These are phyloP conservation scores for Dentipellis sp. DNA, from an alignment of 768 basidiomycete genomes.

Conservation along the genomic window DNA sequence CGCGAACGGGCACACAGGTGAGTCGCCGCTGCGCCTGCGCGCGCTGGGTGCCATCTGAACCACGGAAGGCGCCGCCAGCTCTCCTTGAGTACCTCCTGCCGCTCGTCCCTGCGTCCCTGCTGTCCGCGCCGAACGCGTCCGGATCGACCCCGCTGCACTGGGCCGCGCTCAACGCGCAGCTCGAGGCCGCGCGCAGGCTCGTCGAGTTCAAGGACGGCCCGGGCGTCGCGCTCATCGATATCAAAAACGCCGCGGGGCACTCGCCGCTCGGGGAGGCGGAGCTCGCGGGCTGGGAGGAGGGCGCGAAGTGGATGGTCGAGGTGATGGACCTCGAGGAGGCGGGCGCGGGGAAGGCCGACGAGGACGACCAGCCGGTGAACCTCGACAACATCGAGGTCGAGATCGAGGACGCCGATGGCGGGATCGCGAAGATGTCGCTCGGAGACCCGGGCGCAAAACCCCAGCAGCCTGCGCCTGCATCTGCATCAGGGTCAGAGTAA, in stretches of 20 bases:
- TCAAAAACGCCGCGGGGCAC: slow-evolving; percentile 62
- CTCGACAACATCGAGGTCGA: slow-evolving; percentile 49
- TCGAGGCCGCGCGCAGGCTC: slow-evolving; percentile 49
- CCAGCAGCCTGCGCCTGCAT: neutral
- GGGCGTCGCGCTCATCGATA: slow-evolving; percentile 62
- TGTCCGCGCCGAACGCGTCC: slow-evolving; percentile 56
- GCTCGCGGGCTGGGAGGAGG: slow-evolving; percentile 72
- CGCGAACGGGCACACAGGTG: slow-evolving; percentile 86
- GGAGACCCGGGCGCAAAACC: neutral
- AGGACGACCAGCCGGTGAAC: slow-evolving; percentile 24
- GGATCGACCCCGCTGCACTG: slow-evolving; percentile 86
- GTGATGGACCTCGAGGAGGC: slow-evolving; percentile 66
- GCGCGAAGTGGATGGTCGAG: slow-evolving; percentile 72
- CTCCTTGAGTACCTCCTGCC: slow-evolving; percentile 69
- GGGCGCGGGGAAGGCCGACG: slow-evolving; percentile 29
- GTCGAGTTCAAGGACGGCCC: slow-evolving; percentile 49
- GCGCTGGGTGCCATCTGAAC: slow-evolving; percentile 24
- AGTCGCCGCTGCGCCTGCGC: slow-evolving; percentile 15
- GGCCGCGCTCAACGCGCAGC: slow-evolving; percentile 81
- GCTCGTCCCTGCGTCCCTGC: slow-evolving; percentile 38
- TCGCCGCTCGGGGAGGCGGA: slow-evolving; percentile 82
- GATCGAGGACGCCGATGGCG: slow-evolving; percentile 64
- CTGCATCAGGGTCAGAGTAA: neutral
- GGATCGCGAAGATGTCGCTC: slow-evolving; percentile 49
- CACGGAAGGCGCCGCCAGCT: slow-evolving; percentile 49